Evolutionary conservation across 2,329 filamentous ascomycete genomes (phyloP).

Genomic region (Metarhizium album): DNA sequence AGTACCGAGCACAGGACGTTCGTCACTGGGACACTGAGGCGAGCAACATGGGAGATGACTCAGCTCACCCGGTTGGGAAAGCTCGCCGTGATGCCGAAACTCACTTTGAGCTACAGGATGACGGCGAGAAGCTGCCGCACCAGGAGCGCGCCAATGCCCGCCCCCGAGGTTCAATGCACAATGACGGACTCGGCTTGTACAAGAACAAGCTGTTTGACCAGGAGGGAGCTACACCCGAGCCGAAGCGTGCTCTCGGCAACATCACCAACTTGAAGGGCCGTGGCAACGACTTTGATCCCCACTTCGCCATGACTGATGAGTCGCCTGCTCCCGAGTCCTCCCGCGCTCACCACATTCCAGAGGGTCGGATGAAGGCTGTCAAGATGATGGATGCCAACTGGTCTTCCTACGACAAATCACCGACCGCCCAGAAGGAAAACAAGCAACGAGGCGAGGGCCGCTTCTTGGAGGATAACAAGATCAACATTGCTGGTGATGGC

Average conservation of each 20-base stretch:
- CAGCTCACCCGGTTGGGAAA: slow-evolving; percentile 49
- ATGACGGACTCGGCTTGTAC: slow-evolving; percentile 61
- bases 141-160: slow-evolving; percentile 31
- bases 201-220: slow-evolving; percentile 63
- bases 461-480: slow-evolving; percentile 27
- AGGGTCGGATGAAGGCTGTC: slow-evolving; percentile 56
- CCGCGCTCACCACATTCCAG: slow-evolving; percentile 34
- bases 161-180: slow-evolving; percentile 47
- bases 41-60: slow-evolving; percentile 40
- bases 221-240: slow-evolving; percentile 32
- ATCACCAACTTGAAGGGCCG: slow-evolving; percentile 66
- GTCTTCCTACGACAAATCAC: slow-evolving; percentile 44
- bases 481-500: slow-evolving; percentile 48
- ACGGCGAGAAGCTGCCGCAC: slow-evolving; percentile 48
- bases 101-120: slow-evolving; percentile 78
- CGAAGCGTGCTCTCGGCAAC: slow-evolving; percentile 44
- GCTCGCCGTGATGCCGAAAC: slow-evolving; percentile 68
- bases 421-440: slow-evolving; percentile 42
- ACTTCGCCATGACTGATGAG: slow-evolving; percentile 67
- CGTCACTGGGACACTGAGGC: slow-evolving; percentile 68
- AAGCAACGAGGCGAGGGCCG: slow-evolving; percentile 36
- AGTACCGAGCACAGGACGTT: slow-evolving; percentile 53
- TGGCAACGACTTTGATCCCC: slow-evolving; percentile 63
- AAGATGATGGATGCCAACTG: slow-evolving; percentile 63
- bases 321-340: slow-evolving; percentile 37